Evolutionary conservation across 495 filamentous ascomycete genomes (phyloP).

Genomic region (Elasticomyces elasticus): DNA sequence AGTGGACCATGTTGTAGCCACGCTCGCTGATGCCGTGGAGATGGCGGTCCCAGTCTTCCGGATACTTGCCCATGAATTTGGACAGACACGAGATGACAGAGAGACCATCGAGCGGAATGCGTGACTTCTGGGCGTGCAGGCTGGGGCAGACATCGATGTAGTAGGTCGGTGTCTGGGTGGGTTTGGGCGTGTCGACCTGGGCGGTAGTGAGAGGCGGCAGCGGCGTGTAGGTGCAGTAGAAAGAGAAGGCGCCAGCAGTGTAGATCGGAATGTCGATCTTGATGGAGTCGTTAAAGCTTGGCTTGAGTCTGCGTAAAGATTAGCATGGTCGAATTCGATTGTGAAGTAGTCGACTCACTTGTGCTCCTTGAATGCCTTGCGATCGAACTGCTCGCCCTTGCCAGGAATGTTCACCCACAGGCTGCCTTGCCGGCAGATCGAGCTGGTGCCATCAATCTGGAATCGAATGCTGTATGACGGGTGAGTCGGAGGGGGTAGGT

Average conservation of each 20-base stretch:
- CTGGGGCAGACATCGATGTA: constrained; percentile 89
- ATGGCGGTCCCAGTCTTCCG: constrained; percentile 79
- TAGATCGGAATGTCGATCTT: constrained; percentile 79
- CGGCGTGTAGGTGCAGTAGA: constrained; percentile 86
- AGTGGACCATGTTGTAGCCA: constrained; percentile 98
- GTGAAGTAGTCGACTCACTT: constrained; percentile 49
- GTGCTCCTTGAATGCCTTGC: constrained; percentile 71
- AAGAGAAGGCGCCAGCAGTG: constrained; percentile 83
- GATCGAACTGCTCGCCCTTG: constrained; percentile 59
- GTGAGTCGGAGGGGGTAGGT: constrained; percentile 64
- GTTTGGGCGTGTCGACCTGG: constrained; percentile 38
- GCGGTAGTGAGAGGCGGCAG: constrained; percentile 66
- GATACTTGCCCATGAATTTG: constrained; percentile 94
- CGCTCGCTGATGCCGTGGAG: constrained; percentile 74
- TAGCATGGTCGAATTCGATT: constrained; percentile 1
- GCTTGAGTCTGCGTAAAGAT: constrained; percentile 52
- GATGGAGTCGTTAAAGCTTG: constrained; percentile 85
- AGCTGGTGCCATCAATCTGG: constrained; percentile 89
- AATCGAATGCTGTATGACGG: constrained; percentile 75
- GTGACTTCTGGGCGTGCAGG: constrained; percentile 58
- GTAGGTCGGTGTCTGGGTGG: constrained; percentile 60
- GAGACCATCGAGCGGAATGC: constrained; percentile 72
- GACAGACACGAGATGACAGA: constrained; percentile 91
- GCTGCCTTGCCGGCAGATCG: constrained; percentile 85
- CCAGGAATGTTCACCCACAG: constrained; percentile 93